Evolutionary conservation across 805 yeast species (phyloP), one percentile per base, ranked within the genome.

Genomic region (Ogataea naganishii): DNA sequence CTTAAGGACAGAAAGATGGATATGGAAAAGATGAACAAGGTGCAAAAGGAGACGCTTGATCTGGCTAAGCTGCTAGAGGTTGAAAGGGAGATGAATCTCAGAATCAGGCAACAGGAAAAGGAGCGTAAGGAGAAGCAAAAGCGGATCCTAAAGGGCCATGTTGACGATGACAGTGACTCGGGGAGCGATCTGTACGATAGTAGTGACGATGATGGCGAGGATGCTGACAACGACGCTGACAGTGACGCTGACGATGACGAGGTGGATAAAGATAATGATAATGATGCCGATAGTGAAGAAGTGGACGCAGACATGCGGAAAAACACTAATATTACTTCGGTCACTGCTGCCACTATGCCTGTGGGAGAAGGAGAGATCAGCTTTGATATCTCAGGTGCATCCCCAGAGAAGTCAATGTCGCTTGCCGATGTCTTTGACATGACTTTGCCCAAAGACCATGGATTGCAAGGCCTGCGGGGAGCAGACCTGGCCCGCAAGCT

Each of bases 141-240:
- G 18, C 24, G 36, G 27, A 34, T 35, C 14, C 44, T 42, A 21
- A 33, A 31, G 23, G 43, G 28, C n/a, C 36, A 25, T 9, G 29
- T 37, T 18, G 47, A 46, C 8, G 46, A 42, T 3, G 53, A 40
- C 7, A 41, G 32, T n/a, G 23, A 17, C 7, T 23, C 23, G n/a
- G 27, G 18, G 8, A 14, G n/a, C 14, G 28, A 26, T 8, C 16
- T 5, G 11, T 10, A 11, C 17, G 51, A 47, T 10, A 43, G 38
- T 16, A 55, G 49, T 26, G 55, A 47, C 10, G 55, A 53, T 18
- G 51, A 41, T n/a, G 47, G 47, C 31, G 55, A 49, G 23, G 38
- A 36, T 14, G 44, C 46, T 3, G 50, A 39, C 23, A 27, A 20
- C 14, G 39, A 39, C 15, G 53, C 44, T 16, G 56, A 44, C 12